A percentile compares a stretch with the other conserved stretches of the same genome.
Evolutionary conservation across 2,329 filamentous ascomycete genomes (phyloP).

Genomic region (Lizonia empirigonia): DNA sequence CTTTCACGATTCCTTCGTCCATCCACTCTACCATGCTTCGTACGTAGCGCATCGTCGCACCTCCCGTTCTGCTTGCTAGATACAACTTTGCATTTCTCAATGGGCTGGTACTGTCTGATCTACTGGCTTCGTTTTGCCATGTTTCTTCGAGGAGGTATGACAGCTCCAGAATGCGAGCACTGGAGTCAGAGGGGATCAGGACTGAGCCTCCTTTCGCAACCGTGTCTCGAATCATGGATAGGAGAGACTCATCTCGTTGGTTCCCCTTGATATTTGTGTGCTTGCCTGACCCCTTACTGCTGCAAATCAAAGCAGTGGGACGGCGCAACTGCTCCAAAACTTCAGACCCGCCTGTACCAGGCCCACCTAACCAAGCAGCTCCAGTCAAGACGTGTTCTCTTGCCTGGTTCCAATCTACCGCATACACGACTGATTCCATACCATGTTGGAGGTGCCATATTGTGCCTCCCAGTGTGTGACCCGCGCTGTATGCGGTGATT

Average conservation of each 20-base stretch:
- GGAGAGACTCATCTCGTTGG: constrained; percentile 82
- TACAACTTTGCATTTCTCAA: constrained; percentile 67
- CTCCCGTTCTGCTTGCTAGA: constrained; percentile 82
- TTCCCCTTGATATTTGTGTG: constrained; percentile 73
- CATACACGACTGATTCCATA: constrained; percentile 95
- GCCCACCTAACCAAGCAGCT: constrained; percentile 89
- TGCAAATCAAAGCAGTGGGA: constrained; percentile 92
- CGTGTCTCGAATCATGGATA: constrained; percentile 80
- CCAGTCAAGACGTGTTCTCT: constrained; percentile 92
- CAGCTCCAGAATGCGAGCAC: constrained; percentile 89
- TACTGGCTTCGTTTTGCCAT: constrained; percentile 61
- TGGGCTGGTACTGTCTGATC: constrained; percentile 47
- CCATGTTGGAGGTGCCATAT: constrained; percentile 99
- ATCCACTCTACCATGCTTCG: constrained; percentile 99
- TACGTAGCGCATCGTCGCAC: constrained; percentile 87
- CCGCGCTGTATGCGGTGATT: constrained; percentile 95
- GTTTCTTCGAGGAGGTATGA: constrained; percentile 91
- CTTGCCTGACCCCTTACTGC: constrained; percentile 77
- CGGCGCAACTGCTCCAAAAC: constrained; percentile 93
- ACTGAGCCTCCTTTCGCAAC: constrained; percentile 85
- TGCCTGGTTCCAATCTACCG: constrained; percentile 98
- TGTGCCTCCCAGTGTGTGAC: constrained; percentile 92
- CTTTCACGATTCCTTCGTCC: constrained; percentile 91
- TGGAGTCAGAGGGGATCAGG: constrained; percentile 91
- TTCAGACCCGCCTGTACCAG: constrained; percentile 79